A percentile compares a stretch with the other conserved stretches of the same genome.
Evolutionary conservation across 2,329 filamentous ascomycete genomes (phyloP).

Genomic region (Ophiosphaerella korrae): DNA sequence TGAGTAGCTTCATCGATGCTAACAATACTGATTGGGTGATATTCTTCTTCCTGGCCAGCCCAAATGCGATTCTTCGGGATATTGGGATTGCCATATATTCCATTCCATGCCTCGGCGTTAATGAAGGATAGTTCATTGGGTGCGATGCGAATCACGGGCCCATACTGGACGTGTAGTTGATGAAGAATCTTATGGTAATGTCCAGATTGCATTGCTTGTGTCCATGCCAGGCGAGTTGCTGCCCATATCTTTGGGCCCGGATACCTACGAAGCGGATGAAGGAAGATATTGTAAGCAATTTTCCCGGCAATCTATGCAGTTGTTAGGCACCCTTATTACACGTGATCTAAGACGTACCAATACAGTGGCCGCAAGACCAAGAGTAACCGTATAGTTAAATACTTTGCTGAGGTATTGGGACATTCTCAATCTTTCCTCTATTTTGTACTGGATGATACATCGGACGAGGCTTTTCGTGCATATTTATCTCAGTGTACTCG

Average conservation of each 20-base stretch:
- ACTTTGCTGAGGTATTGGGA: no score
- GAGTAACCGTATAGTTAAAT: no score
- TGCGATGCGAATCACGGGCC: conserved; percentile 40
- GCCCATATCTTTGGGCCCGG: conserved; percentile 36
- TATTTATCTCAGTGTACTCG: no score
- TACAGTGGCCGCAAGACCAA: no score
- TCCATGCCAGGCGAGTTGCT: conserved; percentile 31
- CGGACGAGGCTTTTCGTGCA: no score
- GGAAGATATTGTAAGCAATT: conserved; percentile 20
- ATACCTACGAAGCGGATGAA: conserved; percentile 20
- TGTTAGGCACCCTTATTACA: not conserved
- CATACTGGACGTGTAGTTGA: conserved; percentile 36
- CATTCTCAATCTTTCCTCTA: no score
- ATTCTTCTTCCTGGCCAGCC: conserved; percentile 12
- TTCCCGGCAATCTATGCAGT: not conserved
- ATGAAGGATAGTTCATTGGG: conserved; percentile 44
- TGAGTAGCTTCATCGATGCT: conserved; percentile 24
- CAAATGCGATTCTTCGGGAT: conserved; percentile 18
- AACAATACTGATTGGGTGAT: conserved; percentile 14
- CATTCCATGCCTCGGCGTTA: conserved; percentile 12
- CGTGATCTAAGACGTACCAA: not conserved
- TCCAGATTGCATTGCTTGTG: conserved; percentile 11
- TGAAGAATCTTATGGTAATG: conserved; percentile 16
- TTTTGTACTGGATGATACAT: no score
- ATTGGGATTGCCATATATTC: conserved; percentile 7